phyloP scores from a whole-genome alignment of 2,329 filamentous ascomycete genomes.

The Aspergillus costaricaensis region DNA sequence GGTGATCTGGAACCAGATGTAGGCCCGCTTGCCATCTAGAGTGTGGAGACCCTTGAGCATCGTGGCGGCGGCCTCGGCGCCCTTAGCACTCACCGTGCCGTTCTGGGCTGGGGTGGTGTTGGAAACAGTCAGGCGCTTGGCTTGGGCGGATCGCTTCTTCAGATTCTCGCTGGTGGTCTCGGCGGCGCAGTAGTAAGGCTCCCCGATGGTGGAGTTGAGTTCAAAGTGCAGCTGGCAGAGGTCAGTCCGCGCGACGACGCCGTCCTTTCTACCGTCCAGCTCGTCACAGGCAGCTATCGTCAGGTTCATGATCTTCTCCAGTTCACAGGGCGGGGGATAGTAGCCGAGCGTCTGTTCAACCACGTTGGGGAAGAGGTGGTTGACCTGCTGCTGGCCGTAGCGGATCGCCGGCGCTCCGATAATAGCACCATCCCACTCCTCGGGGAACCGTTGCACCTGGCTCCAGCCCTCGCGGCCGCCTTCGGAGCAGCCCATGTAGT shows the following conservation, averaged over 20 bases:
- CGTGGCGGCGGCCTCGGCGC: conserved; percentile 35
- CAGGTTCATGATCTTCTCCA: too few relatives aligned
- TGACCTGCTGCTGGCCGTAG: conserved; percentile 46
- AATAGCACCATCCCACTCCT: conserved; percentile 51
- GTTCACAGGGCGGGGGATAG: too few relatives aligned
- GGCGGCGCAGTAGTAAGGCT: conserved; percentile 47
- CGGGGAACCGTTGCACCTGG: conserved; percentile 44
- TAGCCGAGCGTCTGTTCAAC: conserved; percentile 44
- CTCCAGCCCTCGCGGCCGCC: conserved; percentile 49
- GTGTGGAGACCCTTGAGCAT: conserved; percentile 46
- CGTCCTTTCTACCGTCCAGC: too few relatives aligned
- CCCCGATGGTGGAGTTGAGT: conserved; percentile 49
- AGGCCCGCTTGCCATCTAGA: conserved; percentile 43
- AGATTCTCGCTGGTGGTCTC: too few relatives aligned
- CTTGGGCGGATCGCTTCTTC: too few relatives aligned
- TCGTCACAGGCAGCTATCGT: too few relatives aligned
- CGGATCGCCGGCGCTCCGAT: conserved; percentile 52
- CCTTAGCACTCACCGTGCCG: conserved; percentile 32
- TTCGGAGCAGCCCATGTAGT: conserved; percentile 59
- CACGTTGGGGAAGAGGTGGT: conserved; percentile 42
- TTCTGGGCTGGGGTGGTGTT: too few relatives aligned
- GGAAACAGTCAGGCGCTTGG: too few relatives aligned
- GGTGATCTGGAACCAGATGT: conserved; percentile 39
- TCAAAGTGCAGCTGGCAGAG: conserved; percentile 39
- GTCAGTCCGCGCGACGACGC: too few relatives aligned